Percentiles rank a stretch among this genome's conserved stretches.
Evolutionary conservation across 2,329 filamentous ascomycete species (phyloP).

Genomic region (Boeremia exigua): DNA sequence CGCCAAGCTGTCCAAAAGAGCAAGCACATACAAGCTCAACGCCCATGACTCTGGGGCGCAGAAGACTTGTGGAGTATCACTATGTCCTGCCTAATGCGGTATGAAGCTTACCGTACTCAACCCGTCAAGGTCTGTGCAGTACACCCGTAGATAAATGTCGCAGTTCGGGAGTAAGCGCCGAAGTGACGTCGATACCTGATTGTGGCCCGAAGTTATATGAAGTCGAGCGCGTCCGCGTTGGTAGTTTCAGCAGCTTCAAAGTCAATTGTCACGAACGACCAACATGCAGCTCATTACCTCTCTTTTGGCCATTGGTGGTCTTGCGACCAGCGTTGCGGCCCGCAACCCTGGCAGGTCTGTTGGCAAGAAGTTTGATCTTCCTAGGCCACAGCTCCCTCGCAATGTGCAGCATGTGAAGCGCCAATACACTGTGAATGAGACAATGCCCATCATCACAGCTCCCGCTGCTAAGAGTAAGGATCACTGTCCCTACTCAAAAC

Average conservation of each 20-base stretch:
- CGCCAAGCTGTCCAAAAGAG: not conserved
- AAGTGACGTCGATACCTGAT: slow-evolving; percentile 14
- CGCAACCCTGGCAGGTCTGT: slow-evolving; percentile 36
- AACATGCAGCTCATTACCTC: slow-evolving; percentile 41
- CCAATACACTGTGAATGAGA: slow-evolving; percentile 41
- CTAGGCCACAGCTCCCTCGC: slow-evolving; percentile 32
- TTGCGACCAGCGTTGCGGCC: slow-evolving; percentile 35
- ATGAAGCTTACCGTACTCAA: slow-evolving; percentile 15
- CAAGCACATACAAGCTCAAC: not conserved
- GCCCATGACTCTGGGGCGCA: slow-evolving; percentile 13
- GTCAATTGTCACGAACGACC: slow-evolving; percentile 1
- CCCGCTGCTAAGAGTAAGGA: slow-evolving; percentile 22
- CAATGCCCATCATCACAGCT: slow-evolving; percentile 19
- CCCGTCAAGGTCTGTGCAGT: slow-evolving; percentile 15
- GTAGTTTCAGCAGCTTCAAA: slow-evolving; percentile 6
- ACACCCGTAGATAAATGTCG: slow-evolving; percentile 18
- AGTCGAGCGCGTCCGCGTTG: not conserved
- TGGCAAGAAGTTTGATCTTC: slow-evolving; percentile 39
- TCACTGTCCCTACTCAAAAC: too few relatives aligned
- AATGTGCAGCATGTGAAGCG: slow-evolving; percentile 32
- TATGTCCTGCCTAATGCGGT: slow-evolving; percentile 28
- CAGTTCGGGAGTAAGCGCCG: slow-evolving; percentile 5
- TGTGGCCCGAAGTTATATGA: slow-evolving; percentile 5
- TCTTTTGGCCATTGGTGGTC: slow-evolving; percentile 37
- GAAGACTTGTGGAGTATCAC: slow-evolving; percentile 9